Evolutionary conservation across 2,329 filamentous ascomycete species (phyloP), one percentile per base, ranked within the genome.

Genomic region (Gremmenia infestans): DNA sequence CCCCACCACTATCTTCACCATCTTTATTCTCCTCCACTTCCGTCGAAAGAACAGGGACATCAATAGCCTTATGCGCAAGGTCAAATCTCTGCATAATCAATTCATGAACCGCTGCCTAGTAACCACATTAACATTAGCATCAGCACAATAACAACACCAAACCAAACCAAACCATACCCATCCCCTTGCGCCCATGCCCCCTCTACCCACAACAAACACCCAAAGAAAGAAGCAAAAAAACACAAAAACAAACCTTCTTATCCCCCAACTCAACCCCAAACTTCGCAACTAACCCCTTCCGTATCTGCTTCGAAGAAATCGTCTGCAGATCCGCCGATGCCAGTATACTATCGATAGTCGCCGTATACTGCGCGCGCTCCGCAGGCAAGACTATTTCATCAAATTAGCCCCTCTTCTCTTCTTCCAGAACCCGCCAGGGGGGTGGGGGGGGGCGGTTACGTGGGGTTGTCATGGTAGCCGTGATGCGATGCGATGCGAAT

Each of bases 341-440:
- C 6, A 74, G 67, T 48, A 74, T 73, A 19, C 56, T 64, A 56
- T 74, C 72, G 54, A 74, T 73, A 48, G 73, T 68, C n/a, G 64
- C 65, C 25, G 65, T 69, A 57, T 69, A 73, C 54, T 70, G 65
- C 19, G 65, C 61, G 14, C 25, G 48, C 52, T 72, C 65, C 36
- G 65, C 62, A 36, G 64, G 61, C 35, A 63, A 57, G 53, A 69
- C 69, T 71, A 37, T 40, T 7, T 23, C 3, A 19, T 7, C 7
- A 25, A 25, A 14, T 51, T 51, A 51, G 49, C 37, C 23, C 9
- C n/a, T 6, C n/a, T 3, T 6, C 22, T 40, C 12, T 6, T 25
- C 23, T 25, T 25, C 39, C 23, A n/a, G 8, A 11, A 14, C 1
- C 17, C 43, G 43, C 9, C 8, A 23, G 3, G n/a, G n/a, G n/a